A percentile compares a stretch with the other conserved stretches of the same genome.
Evolutionary conservation across 371 early-diverging fungal genomes (phyloP).

Genomic region (Zychaea mexicana): DNA sequence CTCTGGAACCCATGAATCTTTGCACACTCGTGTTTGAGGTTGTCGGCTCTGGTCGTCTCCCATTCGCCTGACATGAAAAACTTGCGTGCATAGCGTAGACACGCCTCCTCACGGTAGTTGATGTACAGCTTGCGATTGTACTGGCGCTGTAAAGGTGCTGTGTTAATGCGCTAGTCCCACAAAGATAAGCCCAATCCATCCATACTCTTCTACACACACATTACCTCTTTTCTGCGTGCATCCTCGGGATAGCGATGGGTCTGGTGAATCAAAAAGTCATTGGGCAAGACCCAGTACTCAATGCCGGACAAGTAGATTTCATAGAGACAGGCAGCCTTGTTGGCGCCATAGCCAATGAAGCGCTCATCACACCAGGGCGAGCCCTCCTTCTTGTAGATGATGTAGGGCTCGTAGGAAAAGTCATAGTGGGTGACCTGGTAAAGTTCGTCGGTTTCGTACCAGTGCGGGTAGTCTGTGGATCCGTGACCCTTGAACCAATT

Average conservation of each 20-base stretch:
- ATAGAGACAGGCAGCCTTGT: slow-evolving; percentile 74
- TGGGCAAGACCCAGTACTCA: slow-evolving; percentile 66
- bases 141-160: slow-evolving; percentile 50
- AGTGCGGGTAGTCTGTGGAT: slow-evolving; percentile 60
- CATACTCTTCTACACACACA: not conserved
- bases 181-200: not conserved
- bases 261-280: slow-evolving; percentile 71
- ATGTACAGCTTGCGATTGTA: slow-evolving; percentile 65
- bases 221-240: slow-evolving; percentile 65
- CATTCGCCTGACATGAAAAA: slow-evolving; percentile 57
- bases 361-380: slow-evolving; percentile 75
- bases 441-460: slow-evolving; percentile 49
- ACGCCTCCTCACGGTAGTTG: slow-evolving; percentile 68
- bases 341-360: slow-evolving; percentile 77
- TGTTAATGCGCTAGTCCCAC: not conserved
- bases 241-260: slow-evolving; percentile 68
- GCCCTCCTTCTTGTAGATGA: slow-evolving; percentile 61
- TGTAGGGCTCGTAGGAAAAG: slow-evolving; percentile 71
- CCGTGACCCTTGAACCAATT: slow-evolving; percentile 68
- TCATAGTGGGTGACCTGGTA: slow-evolving; percentile 66
- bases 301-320: slow-evolving; percentile 70
- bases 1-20: slow-evolving; percentile 48
- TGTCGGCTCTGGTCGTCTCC: slow-evolving; percentile 48
- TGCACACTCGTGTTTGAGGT: slow-evolving; percentile 53
- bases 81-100: slow-evolving; percentile 63